Base-by-base conservation (phyloP, 768 basidiomycete species). In the Kondoa subrosea region DNA sequence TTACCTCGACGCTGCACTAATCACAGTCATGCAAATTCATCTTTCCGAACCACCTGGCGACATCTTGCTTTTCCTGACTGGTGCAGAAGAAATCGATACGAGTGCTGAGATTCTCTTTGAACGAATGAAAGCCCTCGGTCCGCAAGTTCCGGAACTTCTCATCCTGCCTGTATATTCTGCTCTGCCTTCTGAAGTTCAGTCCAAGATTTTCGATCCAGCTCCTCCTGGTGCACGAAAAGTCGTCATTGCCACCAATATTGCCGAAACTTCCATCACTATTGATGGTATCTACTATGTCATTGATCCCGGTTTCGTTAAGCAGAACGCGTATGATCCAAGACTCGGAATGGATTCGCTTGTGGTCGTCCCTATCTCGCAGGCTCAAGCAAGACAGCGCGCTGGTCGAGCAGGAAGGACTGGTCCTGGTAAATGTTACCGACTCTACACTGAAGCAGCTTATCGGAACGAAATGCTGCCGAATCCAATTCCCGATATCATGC, bases 1-100 rank as follows among this genome's bases (percentile, higher is more conserved):
- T 78, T 99, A 99, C 78, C 84, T 99, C 67, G 95, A 97, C 73
- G 92, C 93, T 0, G 91, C 92, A 27, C 86, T 99, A 70, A 97
- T 97, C 73, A 97, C 95, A 2, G 88, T 99, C 75, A 93, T 97
- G 88, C 95, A 99, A 77, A 99, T 99, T 68, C 95, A 99, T 76
- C 83, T 99, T 33, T 95, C 93, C 59, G 93, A 99, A 74, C 95
- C 95, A 33, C 89, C 90, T 1, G 95, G 95, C 65, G 95, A 97
- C 75, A 81, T 99, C 72, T 83, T 99, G 1, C 85, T 99, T 56
- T 99, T 99, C 84, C 82, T 99, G 34, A 99, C 95, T 0, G 95
- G 95, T 76, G 91, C 95, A 77, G 95, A 99, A 76, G 95, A 99
- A 77, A 97, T 99, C 69, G 95, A 99, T 77, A 97, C 92, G 0